Base-by-base conservation (phyloP, 140 eudicot species). In the Senecio squalidus region DNA sequence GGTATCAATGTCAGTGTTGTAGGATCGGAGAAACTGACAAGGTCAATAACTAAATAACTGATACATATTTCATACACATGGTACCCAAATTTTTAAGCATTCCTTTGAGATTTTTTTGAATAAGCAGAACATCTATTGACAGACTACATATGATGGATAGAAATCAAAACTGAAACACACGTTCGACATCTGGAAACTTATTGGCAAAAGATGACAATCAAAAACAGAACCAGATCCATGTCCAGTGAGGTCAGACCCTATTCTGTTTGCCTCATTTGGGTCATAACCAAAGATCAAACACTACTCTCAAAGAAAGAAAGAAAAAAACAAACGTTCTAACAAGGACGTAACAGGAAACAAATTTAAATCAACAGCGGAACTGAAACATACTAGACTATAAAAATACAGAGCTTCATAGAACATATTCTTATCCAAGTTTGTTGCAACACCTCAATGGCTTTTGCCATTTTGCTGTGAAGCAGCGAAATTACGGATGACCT, bases 391-490 rank as follows among this genome's bases (percentile, higher is more conserved):
- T 44, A 38, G 43, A 65, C 34, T 49, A 56, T 56, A 11, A 36
- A n/a, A 36, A 36, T 36, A 36, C 41, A 36, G 41, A 36, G 41
- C 41, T 36, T 36, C 13, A n/a, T 36, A n/a, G 53, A 44, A 54
- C 70, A 41, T 31, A 54, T 45, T 55, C 70, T 63, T 62, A 71
- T 24, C 23, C 58, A 14, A 1, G 5, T n/a, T 31, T 22, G 21
- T n/a, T 6, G 23, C 44, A 48, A 70, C 62, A 81, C 58, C n/a
- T n/a, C n/a, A n/a, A n/a, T 69, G 74, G 55, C 78, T 66, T 45
- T 81, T 76, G 30, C 98, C 95, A 36, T 92, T 87, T 73, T 87
- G 81, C 25, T 81, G 82, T 49, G 86, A 78, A 53, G 93, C 86
- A 64, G 84, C 89, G 22, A 58, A 82, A 64, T 82, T 84, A 85